Percentiles rank a stretch among this genome's conserved stretches.
These are phyloP conservation scores for Thalassiosira mediterranea DNA, from an alignment of 352 stramenopile species.

Conservation along the genomic window DNA sequence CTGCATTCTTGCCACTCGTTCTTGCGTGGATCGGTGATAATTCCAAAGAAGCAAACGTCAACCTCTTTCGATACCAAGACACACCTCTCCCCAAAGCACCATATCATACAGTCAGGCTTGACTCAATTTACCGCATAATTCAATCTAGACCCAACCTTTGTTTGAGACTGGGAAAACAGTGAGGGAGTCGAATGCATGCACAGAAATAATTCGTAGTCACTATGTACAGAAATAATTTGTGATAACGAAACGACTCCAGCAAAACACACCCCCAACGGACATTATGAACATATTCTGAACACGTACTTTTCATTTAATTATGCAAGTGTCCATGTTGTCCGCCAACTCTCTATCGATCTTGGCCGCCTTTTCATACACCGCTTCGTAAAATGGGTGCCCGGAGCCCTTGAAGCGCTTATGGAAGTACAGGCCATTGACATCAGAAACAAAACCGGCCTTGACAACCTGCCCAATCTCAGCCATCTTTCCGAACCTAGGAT, in stretches of 20 bases:
- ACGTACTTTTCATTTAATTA: conserved; percentile 42
- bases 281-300: no score
- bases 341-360: conserved; percentile 36
- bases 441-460: conserved; percentile 32
- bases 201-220: no score
- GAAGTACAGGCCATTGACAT: conserved; percentile 36
- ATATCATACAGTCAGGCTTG: conserved; percentile 5
- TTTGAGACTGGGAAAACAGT: no score
- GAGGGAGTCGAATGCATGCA: no score
- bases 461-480: conserved; percentile 36
- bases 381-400: conserved; percentile 36
- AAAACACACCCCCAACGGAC: no score
- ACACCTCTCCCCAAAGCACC: conserved; percentile 13
- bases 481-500: conserved; percentile 42
- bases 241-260: no score
- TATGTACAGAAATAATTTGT: no score
- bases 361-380: conserved; percentile 30
- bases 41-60: conserved; percentile 8
- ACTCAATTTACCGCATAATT: conserved; percentile 19
- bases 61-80: conserved; percentile 16
- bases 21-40: conserved; percentile 12
- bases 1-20: conserved; percentile 3
- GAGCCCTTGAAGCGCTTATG: conserved; percentile 38
- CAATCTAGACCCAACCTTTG: conserved; percentile 3
- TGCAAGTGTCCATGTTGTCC: conserved; percentile 49